A percentile compares a stretch with the other conserved stretches of the same genome.
phyloP scores from a whole-genome alignment of 306 rosid species.

The Ceratonia siliqua region DNA sequence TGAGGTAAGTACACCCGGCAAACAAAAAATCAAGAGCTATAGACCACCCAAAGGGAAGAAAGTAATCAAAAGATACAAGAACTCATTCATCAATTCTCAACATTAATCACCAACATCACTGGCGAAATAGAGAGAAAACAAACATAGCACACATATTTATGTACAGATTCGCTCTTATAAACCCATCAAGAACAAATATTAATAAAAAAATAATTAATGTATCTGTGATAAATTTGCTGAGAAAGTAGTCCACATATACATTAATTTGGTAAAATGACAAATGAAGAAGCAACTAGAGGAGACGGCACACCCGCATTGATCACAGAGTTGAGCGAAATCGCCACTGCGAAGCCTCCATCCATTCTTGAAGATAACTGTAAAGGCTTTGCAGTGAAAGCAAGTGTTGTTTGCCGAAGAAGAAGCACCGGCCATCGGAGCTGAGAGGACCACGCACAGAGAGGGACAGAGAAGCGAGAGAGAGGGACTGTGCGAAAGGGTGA shows the following conservation, averaged over 20 bases:
- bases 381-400: slow-evolving; percentile 31
- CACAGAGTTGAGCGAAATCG: slow-evolving; percentile 27
- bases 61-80: neutral
- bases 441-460: neutral
- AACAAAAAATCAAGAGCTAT: neutral
- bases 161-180: neutral
- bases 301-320: slow-evolving; percentile 31
- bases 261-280: neutral
- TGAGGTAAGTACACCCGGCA: neutral
- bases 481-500: neutral
- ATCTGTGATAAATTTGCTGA: neutral
- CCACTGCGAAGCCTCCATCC: slow-evolving; percentile 40
- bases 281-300: neutral
- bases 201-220: neutral
- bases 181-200: neutral
- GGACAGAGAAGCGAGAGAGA: neutral
- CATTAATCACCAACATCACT: neutral
- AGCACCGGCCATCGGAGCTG: slow-evolving; percentile 18
- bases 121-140: neutral
- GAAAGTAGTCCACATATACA: neutral
- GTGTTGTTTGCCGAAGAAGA: neutral
- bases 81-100: neutral
- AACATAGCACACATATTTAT: neutral
- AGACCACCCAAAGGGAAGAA: neutral
- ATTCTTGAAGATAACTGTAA: neutral